phyloP scores from a whole-genome alignment of 2,329 filamentous ascomycete species.

The Huntiella decipiens region DNA sequence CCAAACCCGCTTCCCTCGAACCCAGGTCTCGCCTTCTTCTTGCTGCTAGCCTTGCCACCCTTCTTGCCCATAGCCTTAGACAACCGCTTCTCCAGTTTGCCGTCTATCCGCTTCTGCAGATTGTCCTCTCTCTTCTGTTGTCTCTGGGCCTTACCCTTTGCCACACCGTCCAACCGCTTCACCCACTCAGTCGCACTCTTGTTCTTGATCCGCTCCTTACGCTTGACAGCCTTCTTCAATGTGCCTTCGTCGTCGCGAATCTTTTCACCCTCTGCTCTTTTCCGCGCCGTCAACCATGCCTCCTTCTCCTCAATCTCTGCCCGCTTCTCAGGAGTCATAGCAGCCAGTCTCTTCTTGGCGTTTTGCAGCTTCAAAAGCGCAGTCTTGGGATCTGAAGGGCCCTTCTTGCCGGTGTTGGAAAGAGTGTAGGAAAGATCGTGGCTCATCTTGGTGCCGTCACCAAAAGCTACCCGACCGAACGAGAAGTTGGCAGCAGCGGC shows the following conservation, averaged over 20 bases:
- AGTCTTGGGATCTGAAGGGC: conserved; percentile 66
- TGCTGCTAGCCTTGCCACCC: conserved; percentile 2
- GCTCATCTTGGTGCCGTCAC: conserved; percentile 64
- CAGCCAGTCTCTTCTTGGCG: conserved; percentile 61
- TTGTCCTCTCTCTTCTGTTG: conserved; percentile 73
- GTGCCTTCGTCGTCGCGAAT: conserved; percentile 71
- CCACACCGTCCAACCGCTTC: conserved; percentile 52
- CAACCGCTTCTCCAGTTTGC: conserved; percentile 41
- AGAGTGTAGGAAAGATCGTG: conserved; percentile 46
- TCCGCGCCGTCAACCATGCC: conserved; percentile 77
- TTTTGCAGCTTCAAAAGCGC: conserved; percentile 74
- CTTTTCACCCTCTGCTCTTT: conserved; percentile 73
- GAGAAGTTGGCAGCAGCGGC: conserved; percentile 40
- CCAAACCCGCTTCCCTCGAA: conserved; percentile 11
- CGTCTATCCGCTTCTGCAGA: conserved; percentile 52
- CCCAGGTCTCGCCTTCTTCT: conserved; percentile 11
- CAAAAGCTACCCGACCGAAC: conserved; percentile 82
- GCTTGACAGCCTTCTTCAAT: conserved; percentile 86
- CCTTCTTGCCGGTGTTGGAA: conserved; percentile 45
- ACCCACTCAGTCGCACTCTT: conserved; percentile 84
- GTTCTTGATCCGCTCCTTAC: conserved; percentile 74
- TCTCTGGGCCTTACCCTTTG: conserved; percentile 56
- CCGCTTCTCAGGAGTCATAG: conserved; percentile 60
- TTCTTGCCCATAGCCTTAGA: conserved; percentile 20
- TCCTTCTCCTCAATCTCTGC: conserved; percentile 86